Percentiles rank a stretch among this genome's conserved stretches.
These are phyloP conservation scores for Pleurotus tuoliensis DNA, from an alignment of 768 basidiomycete species.

Conservation along the genomic window DNA sequence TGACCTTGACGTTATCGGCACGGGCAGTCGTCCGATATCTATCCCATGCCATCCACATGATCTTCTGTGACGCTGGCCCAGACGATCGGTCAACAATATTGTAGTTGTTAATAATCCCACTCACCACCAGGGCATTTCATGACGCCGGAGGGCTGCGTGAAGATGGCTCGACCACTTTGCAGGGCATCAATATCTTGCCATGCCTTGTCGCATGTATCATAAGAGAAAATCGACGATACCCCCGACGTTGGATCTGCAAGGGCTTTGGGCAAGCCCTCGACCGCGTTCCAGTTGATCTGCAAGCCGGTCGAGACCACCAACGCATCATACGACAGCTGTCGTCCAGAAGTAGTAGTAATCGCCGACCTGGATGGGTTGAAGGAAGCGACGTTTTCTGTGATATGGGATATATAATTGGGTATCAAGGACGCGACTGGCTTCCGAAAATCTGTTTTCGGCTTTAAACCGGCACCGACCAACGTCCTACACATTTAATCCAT, in stretches of 20 bases:
- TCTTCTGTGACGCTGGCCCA: constrained; percentile 73
- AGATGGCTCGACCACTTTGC: constrained; percentile 73
- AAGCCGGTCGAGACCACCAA: constrained; percentile 89
- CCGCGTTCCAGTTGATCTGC: constrained; percentile 77
- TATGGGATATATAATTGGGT: constrained; percentile 66
- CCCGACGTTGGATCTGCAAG: constrained; percentile 73
- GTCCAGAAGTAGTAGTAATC: constrained; percentile 68
- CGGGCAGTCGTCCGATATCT: constrained; percentile 61
- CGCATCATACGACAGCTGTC: constrained; percentile 72
- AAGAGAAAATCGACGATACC: constrained; percentile 91
- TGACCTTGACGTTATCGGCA: constrained; percentile 51
- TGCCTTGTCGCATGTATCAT: constrained; percentile 84
- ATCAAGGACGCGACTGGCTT: constrained; percentile 67
- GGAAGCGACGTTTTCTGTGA: constrained; percentile 63
- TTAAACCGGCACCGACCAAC: constrained; percentile 86
- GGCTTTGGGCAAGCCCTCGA: constrained; percentile 71
- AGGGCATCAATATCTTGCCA: constrained; percentile 81
- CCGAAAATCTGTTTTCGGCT: constrained; percentile 63
- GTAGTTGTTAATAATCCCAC: constrained; percentile 6
- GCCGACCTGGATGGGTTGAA: constrained; percentile 77
- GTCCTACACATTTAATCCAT: constrained; percentile 52
- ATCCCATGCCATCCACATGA: constrained; percentile 98
- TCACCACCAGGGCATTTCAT: constrained; percentile 92
- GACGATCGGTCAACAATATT: not conserved
- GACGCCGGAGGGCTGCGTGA: constrained; percentile 90